Evolutionary conservation across 441 rosid genomes (phyloP).

Genomic region (Erysimum pusillum): DNA sequence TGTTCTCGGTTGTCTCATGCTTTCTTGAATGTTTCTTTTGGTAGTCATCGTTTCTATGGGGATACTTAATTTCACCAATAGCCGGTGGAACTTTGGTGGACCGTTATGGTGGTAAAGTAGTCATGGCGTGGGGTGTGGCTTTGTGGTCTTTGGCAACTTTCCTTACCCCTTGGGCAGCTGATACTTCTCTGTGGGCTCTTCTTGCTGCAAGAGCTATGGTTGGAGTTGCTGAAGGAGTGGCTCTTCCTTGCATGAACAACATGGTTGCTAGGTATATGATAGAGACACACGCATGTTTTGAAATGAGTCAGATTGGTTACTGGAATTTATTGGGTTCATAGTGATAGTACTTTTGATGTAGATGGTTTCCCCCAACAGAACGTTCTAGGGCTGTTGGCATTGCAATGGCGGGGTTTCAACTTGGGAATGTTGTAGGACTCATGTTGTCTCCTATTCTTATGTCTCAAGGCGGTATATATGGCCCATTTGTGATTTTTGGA

Average conservation of each 20-base stretch:
- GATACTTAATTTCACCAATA: constrained; percentile 91
- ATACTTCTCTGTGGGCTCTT: constrained; percentile 72
- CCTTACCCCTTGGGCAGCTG: constrained; percentile 96
- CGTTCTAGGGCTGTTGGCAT: constrained; percentile 92
- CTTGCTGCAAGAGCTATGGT: constrained; percentile 80
- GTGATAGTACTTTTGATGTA: constrained; percentile 56
- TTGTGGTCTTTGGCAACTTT: constrained; percentile 94
- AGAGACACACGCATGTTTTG: constrained; percentile 16
- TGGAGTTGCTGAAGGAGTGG: constrained; percentile 94
- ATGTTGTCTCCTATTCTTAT: constrained; percentile 87
- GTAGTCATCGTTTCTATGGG: constrained; percentile 97
- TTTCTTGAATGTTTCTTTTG: constrained; percentile 40
- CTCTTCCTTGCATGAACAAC: constrained; percentile 98
- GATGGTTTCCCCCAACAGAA: constrained; percentile 97
- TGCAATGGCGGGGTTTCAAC: constrained; percentile 96
- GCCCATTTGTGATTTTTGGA: constrained; percentile 93
- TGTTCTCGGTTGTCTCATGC: constrained; percentile 21
- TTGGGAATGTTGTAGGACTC: constrained; percentile 94
- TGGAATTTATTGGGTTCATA: constrained; percentile 31
- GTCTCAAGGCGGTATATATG: constrained; percentile 87
- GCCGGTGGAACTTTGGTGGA: constrained; percentile 96
- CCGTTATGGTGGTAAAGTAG: constrained; percentile 86
- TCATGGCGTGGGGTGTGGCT: constrained; percentile 95
- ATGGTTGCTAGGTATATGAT: constrained; percentile 84
- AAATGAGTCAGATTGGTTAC: constrained; percentile 25